Evolutionary conservation across 2,329 filamentous ascomycete species (phyloP).

Genomic region (Hypoxylon sp.): DNA sequence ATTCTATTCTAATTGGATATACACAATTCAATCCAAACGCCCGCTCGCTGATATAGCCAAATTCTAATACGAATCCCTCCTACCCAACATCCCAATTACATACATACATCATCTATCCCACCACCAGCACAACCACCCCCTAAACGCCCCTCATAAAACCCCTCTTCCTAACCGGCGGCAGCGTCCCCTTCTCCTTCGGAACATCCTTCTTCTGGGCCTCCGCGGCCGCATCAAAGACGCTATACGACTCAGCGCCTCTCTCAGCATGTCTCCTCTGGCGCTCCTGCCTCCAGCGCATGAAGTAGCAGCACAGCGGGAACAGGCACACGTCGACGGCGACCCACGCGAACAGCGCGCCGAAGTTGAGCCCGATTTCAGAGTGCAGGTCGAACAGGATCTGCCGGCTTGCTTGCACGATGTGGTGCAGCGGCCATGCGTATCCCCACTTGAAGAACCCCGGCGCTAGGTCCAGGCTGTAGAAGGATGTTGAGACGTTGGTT

Average conservation of each 20-base stretch:
- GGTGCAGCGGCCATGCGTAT: slow-evolving; percentile 73
- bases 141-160: slow-evolving; percentile 53
- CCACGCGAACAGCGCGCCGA: slow-evolving; percentile 73
- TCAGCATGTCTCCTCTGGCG: slow-evolving; percentile 47
- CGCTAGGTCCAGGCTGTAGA: slow-evolving; percentile 71
- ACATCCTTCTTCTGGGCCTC: slow-evolving; percentile 48
- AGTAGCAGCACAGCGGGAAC: slow-evolving; percentile 64
- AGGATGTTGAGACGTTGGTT: slow-evolving; percentile 71
- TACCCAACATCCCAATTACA: background rate
- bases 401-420: slow-evolving; percentile 70
- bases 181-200: slow-evolving; percentile 47
- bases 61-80: background rate
- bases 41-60: slow-evolving; percentile 6
- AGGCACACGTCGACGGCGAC: slow-evolving; percentile 63
- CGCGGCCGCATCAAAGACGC: slow-evolving; percentile 44
- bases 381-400: slow-evolving; percentile 73
- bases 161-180: slow-evolving; percentile 50
- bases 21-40: slow-evolving; percentile 10
- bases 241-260: slow-evolving; percentile 47
- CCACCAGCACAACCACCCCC: background rate
- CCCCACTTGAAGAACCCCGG: slow-evolving; percentile 72
- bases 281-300: slow-evolving; percentile 59
- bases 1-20: slow-evolving; percentile 13
- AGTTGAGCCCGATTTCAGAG: slow-evolving; percentile 69
- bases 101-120: background rate